A percentile compares a stretch with the other conserved stretches of the same genome.
Conservation (phyloP, 1,284 basidiomycete species). For the Cystobasidiaceae sp. region DNA sequence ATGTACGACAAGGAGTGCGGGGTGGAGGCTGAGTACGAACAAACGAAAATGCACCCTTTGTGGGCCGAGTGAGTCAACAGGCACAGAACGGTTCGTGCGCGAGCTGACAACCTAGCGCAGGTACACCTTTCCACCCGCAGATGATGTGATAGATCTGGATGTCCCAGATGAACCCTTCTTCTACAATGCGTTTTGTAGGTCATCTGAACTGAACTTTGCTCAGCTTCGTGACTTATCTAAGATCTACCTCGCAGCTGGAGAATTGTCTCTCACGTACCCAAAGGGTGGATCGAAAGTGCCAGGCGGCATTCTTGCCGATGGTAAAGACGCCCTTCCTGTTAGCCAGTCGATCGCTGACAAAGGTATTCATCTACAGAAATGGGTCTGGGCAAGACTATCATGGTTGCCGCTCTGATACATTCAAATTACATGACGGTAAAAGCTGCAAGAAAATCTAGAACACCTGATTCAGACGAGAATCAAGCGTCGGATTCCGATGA, state of each 20-base stretch:
- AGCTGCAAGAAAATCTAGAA: not conserved
- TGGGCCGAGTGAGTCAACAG: conserved; percentile 70
- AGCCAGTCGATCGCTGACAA: not conserved
- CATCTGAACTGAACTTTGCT: not conserved
- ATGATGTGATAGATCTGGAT: conserved; percentile 6
- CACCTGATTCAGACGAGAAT: conserved; percentile 1
- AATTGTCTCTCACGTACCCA: conserved; percentile 81
- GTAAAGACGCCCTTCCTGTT: conserved; percentile 46
- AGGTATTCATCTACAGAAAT: conserved; percentile 31
- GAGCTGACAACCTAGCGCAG: not conserved
- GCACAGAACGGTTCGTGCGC: not conserved
- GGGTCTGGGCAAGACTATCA: conserved; percentile 98
- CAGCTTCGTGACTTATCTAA: not conserved
- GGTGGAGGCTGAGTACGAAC: conserved; percentile 62
- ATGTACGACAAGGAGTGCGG: conserved; percentile 83
- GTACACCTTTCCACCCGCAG: conserved; percentile 29
- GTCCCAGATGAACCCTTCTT: conserved; percentile 58
- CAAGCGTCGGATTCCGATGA: conserved; percentile 34
- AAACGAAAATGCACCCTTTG: conserved; percentile 75
- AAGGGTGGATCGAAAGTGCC: conserved; percentile 69
- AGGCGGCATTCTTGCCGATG: conserved; percentile 80
- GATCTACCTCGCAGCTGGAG: conserved; percentile 56
- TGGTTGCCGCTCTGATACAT: conserved; percentile 87
- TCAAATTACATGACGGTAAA: conserved; percentile 52
- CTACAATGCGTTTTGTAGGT: conserved; percentile 50